These are phyloP conservation scores for Coniosporium tulheliwenetii DNA, from an alignment of 2,329 filamentous ascomycete species.

Conservation along the genomic window DNA sequence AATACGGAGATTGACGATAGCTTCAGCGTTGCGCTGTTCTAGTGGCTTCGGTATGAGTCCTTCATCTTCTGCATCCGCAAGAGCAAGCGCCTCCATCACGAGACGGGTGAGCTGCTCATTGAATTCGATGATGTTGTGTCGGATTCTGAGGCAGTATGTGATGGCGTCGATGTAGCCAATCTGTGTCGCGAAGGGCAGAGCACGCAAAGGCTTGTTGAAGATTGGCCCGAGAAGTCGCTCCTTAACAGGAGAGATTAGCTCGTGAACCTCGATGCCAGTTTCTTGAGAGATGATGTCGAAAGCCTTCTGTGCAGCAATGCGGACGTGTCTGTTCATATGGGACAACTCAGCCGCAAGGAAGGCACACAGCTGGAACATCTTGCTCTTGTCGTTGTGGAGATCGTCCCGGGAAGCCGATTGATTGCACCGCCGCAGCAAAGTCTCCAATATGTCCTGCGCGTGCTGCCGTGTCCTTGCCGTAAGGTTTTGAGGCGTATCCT, in stretches of 20 bases:
- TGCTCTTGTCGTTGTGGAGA: constrained; percentile 46
- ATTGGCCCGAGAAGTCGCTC: constrained; percentile 82
- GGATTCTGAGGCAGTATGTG: constrained; percentile 82
- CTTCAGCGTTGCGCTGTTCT: constrained; percentile 89
- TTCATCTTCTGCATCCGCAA: constrained; percentile 91
- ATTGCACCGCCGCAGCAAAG: constrained; percentile 64
- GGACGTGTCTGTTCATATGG: constrained; percentile 92
- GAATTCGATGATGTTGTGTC: constrained; percentile 77
- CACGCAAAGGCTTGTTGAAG: constrained; percentile 85
- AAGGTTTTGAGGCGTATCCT: constrained; percentile 90
- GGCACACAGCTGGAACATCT: constrained; percentile 63
- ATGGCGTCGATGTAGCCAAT: constrained; percentile 98
- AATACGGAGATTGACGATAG: constrained; percentile 80
- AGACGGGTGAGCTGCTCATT: constrained; percentile 83
- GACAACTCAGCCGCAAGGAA: constrained; percentile 78
- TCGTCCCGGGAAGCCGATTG: constrained; percentile 71
- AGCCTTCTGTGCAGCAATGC: constrained; percentile 68
- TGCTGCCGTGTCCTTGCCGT: constrained; percentile 76
- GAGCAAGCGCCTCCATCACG: constrained; percentile 80
- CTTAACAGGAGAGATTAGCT: constrained; percentile 79
- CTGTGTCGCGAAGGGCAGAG: constrained; percentile 84
- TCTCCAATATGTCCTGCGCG: constrained; percentile 69
- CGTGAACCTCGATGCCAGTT: constrained; percentile 64
- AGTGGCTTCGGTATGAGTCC: constrained; percentile 80
- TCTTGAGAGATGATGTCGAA: constrained; percentile 70